A percentile compares a stretch with the other conserved stretches of the same genome.
These are phyloP conservation scores for Leishmania lainsoni DNA, from an alignment of 208 protist species.

Conservation along the genomic window DNA sequence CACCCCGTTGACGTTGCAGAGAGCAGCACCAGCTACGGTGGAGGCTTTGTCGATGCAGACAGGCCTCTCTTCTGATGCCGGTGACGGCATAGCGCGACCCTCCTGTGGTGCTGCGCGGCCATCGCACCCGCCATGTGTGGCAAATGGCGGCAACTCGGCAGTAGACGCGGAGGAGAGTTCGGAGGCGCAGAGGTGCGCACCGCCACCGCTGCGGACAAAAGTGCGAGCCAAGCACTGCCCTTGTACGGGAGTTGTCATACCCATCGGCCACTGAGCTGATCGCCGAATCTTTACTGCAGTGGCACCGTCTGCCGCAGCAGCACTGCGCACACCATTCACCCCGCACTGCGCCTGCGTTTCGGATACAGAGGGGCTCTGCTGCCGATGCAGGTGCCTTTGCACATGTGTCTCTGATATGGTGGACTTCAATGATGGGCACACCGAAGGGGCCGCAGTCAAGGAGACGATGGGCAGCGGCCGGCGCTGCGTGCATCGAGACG, in stretches of 20 bases:
- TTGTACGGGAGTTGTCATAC: background rate
- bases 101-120: background rate
- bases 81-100: background rate
- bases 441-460: background rate
- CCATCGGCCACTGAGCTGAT: background rate
- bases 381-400: background rate
- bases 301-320: background rate
- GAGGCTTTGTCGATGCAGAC: background rate
- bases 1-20: background rate
- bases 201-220: background rate
- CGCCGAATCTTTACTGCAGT: background rate
- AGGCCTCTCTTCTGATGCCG: background rate
- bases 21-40: background rate
- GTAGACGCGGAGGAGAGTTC: background rate
- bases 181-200: constrained; percentile 13
- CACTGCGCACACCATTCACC: background rate
- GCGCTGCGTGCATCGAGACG: background rate
- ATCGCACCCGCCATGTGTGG: background rate
- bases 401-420: background rate
- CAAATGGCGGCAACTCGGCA: background rate
- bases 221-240: background rate
- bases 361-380: background rate
- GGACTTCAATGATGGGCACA: constrained; percentile 11
- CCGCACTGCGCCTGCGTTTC: background rate
- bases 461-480: background rate